These are phyloP conservation scores for Cryptococcus sp. DNA, from an alignment of 1,284 basidiomycete genomes.

Conservation along the genomic window DNA sequence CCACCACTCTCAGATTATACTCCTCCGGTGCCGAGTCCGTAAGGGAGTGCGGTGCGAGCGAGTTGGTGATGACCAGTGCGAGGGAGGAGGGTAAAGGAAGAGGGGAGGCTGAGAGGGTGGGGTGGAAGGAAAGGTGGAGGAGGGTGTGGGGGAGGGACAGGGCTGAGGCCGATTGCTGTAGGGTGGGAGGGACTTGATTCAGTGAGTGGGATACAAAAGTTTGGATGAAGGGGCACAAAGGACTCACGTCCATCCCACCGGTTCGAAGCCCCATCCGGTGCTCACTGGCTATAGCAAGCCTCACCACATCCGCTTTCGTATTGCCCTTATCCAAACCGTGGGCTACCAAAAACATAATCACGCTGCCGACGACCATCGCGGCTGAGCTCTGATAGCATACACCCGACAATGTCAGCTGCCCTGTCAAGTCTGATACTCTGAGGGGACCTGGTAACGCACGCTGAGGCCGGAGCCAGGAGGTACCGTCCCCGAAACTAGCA, in stretches of 20 bases:
- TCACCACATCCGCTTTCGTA: slow-evolving; percentile 66
- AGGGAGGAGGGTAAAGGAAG: slow-evolving; percentile 39
- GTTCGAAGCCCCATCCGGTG: slow-evolving; percentile 65
- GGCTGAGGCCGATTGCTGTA: slow-evolving; percentile 74
- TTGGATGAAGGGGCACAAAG: background rate
- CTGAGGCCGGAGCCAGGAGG: slow-evolving; percentile 78
- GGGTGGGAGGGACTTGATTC: background rate
- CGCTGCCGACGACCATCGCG: slow-evolving; percentile 79
- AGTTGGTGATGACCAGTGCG: slow-evolving; percentile 77
- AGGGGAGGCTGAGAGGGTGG: slow-evolving; percentile 63
- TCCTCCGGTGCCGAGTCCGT: slow-evolving; percentile 67
- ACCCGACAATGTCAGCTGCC: too few relatives aligned
- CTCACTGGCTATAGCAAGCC: slow-evolving; percentile 75
- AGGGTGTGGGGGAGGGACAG: slow-evolving; percentile 66
- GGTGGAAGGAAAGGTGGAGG: slow-evolving; percentile 76
- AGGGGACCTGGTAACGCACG: slow-evolving; percentile 53
- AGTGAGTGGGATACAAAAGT: too few relatives aligned
- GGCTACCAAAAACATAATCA: slow-evolving; percentile 69
- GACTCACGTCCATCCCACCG: slow-evolving; percentile 56
- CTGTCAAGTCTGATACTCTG: background rate
- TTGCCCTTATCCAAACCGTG: slow-evolving; percentile 63
- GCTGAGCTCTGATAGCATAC: slow-evolving; percentile 52
- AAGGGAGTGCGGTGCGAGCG: slow-evolving; percentile 78
- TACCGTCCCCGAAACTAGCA: slow-evolving; percentile 72
- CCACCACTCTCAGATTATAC: slow-evolving; percentile 84